Base-by-base conservation (phyloP, 2,329 filamentous ascomycete genomes). In the Phialocephala subalpina region DNA sequence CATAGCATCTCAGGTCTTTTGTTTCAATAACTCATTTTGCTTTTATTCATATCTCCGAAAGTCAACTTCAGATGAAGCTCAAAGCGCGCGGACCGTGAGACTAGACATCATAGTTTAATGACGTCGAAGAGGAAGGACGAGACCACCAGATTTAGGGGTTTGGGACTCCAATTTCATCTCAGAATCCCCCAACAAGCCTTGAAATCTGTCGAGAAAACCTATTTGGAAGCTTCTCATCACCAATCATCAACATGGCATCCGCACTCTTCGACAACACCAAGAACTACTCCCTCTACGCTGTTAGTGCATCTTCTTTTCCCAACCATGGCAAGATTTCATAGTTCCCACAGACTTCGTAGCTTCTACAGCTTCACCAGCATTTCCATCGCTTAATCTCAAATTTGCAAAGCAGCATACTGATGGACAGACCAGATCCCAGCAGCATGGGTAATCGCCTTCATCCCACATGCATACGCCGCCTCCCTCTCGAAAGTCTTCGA, bases 391-490 rank as follows among this genome's bases (percentile, higher is more conserved):
- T 52, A 4, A 42, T 14, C 38, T n/a, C 12, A n/a, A 42, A 4
- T 14, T n/a, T 42, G 12, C 12, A 42, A 14, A n/a, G 38, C 3
- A 11, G 3, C 47, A 25, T 25, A 20, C 47, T 52, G 47, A 52
- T 20, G 20, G 11, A 20, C 47, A 5, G 5, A 16, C 33, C 59
- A 73, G 70, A 63, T 75, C 56, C 72, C 72, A 58, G 68, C 66
- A 29, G 73, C 74, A 35, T 79, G 77, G 78, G 58, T 77, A 47
- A 58, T 78, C 25, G 70, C 74, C 57, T 66, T 80, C 52, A 59
- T 68, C 5, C 79, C 80, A 7, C 78, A 78, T 63, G 64, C 75
- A 67, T 78, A 77, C 64, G 73, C 77, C 20, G 66, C 67, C 16
- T 65, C 59, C 2, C 61, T 66, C 59, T 71, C 71, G 45, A 70